Evolutionary conservation across 2,329 filamentous ascomycete species (phyloP), one percentile per base, ranked within the genome.

Genomic region (Colletotrichum caudatum): DNA sequence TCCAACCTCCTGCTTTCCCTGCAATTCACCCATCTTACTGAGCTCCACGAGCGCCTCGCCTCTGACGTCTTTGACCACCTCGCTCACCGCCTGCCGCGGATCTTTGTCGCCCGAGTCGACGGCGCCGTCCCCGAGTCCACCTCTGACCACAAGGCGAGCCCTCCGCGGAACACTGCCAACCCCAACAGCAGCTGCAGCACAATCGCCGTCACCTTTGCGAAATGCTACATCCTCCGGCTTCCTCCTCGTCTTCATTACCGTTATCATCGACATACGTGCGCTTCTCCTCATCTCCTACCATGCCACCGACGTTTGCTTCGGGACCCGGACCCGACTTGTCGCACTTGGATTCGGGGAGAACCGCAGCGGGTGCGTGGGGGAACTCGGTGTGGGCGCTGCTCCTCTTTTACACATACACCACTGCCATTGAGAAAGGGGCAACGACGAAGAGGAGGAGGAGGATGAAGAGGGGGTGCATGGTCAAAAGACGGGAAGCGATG

Each of bases 1-100:
- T 70, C 75, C 48, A 83, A 84, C 73, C 72, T 78, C 16, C 71
- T 84, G 33, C 79, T 82, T 56, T 81, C 83, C 66, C 80, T 80
- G 1, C 81, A 84, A 71, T 83, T 84, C 64, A n/a, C 82, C 83
- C 18, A 79, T 76, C 8, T 62, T 74, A 66, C 61, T 11, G 78
- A 76, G 8, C 77, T 82, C 26, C 75, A 74, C 48, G 68, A 60
- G 5, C 82, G 77, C 75, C 73, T 84, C 39, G 72, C 70, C 33
- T 74, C 71, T 39, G 76, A 83, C 65, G 79, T 78, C 29, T 64
- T 77, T 59, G 72, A 75, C 66, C 78, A 81, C 68, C 71, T 81
- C 11, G 65, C 69, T 6, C 75, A 78, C 33, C 62, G 64, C 8
- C 71, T 73, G 50, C 77, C 78, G 64, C 78, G 78, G 11, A 74